These are phyloP conservation scores for Backusella australiensis DNA, from an alignment of 192 early-diverging fungal genomes.

Conservation along the genomic window DNA sequence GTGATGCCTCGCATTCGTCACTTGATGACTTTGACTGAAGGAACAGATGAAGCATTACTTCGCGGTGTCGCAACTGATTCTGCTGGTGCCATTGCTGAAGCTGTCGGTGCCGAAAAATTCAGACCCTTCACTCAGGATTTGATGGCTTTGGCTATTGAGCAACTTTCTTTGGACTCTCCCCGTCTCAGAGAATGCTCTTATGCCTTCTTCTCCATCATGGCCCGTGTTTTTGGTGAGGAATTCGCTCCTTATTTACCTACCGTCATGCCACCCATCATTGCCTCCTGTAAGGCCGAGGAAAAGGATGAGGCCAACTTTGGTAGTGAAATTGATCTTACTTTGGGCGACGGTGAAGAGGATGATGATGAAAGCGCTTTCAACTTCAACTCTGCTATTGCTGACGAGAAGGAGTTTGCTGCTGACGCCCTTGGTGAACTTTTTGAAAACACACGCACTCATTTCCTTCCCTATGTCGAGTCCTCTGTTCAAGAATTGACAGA, in stretches of 20 bases:
- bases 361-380: slow-evolving; percentile 57
- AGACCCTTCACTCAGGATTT: slow-evolving; percentile 69
- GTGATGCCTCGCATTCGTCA: slow-evolving; percentile 67
- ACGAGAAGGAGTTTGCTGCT: slow-evolving; percentile 91
- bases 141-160: slow-evolving; percentile 77
- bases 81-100: slow-evolving; percentile 81
- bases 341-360: slow-evolving; percentile 47
- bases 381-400: slow-evolving; percentile 78
- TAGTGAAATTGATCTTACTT: slow-evolving; percentile 38
- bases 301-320: slow-evolving; percentile 38
- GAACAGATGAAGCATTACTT: slow-evolving; percentile 71
- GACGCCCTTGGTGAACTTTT: slow-evolving; percentile 89
- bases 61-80: slow-evolving; percentile 87
- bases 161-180: slow-evolving; percentile 69
- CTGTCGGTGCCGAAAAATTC: slow-evolving; percentile 83
- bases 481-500: slow-evolving; percentile 62
- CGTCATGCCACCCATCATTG: slow-evolving; percentile 80
- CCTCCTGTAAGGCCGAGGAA: slow-evolving; percentile 78
- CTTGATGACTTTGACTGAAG: slow-evolving; percentile 68
- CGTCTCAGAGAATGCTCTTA: slow-evolving; percentile 83
- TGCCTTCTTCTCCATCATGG: slow-evolving; percentile 83
- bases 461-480: slow-evolving; percentile 83
- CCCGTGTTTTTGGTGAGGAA: slow-evolving; percentile 78
- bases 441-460: slow-evolving; percentile 65
- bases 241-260: slow-evolving; percentile 73